Base-by-base conservation (phyloP, 306 rosid genomes). In the Echinosophora koreensis region DNA sequence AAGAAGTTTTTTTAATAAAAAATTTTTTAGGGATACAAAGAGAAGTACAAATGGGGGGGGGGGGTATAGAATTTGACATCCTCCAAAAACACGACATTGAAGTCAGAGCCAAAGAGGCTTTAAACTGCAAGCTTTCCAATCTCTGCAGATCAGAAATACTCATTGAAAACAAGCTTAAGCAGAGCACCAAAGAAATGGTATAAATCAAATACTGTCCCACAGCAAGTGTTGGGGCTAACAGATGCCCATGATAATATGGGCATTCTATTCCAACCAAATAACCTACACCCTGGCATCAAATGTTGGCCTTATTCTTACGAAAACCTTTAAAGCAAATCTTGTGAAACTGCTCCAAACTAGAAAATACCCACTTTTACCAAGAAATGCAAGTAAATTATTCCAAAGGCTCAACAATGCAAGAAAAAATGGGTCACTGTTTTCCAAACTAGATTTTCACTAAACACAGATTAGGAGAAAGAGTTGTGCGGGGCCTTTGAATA, bases 91-190 rank as follows among this genome's bases (percentile, higher is more conserved):
- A 34, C 69, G 4, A 56, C 6, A 39, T 44, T 28, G 30, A 46
- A 42, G 55, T 11, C 30, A 69, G 46, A 41, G 39, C 69, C 59
- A 42, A 56, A 56, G 60, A 42, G 50, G 59, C 81, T 38, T 56
- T 22, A 56, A 55, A 27, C 8, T 72, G 77, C 27, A 57, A 6
- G 30, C 54, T 66, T 39, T 55, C 67, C 22, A 55, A 54, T 41
- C 30, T 30, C 35, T 41, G 55, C 55, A 18, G 16, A 61, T 47
- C 62, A 22, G 4, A 66, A 66, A 76, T 38, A 63, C 54, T 76
- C 41, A 57, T 38, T 64, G 18, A 27, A 51, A 76, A 37, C 65
- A 76, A 64, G 65, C 55, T 56, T 71, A 7, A 10, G 66, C 55
- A 13, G 55, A 71, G 77, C 47, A 18, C 55, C 41, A 56, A 55